A percentile compares a stretch with the other conserved stretches of the same genome.
These are phyloP conservation scores for Mycosphaerella sp. DNA, from an alignment of 2,329 filamentous ascomycete species.

Conservation along the genomic window DNA sequence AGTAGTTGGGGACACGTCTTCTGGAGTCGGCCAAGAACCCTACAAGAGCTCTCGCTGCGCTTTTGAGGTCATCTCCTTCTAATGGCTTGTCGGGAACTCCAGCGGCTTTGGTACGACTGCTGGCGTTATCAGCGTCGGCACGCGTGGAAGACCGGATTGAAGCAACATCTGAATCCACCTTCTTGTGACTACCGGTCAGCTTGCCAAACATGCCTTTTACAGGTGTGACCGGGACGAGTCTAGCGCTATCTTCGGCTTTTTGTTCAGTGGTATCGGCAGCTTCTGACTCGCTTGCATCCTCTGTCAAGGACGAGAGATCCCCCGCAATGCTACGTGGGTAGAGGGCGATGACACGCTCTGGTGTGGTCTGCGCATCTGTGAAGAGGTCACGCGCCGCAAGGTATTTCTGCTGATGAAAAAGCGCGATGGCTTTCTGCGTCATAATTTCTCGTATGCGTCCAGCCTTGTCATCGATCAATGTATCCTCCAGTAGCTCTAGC, in stretches of 20 bases:
- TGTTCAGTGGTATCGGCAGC: conserved; percentile 38
- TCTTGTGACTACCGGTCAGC: conserved; percentile 41
- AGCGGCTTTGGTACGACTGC: conserved; percentile 43
- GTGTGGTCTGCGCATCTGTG: conserved; percentile 80
- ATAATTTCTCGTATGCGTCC: conserved; percentile 77
- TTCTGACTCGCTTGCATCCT: conserved; percentile 36
- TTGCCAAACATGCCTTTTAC: conserved; percentile 44
- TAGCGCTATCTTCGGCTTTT: conserved; percentile 25
- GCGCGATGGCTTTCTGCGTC: conserved; percentile 78
- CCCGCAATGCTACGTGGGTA: conserved; percentile 83
- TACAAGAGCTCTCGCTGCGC: conserved; percentile 74
- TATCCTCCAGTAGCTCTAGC: conserved; percentile 84
- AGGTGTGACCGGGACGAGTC: conserved; percentile 32
- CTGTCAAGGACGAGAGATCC: conserved; percentile 58
- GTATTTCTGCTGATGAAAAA: conserved; percentile 80
- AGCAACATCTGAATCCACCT: conserved; percentile 44
- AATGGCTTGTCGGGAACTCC: conserved; percentile 47
- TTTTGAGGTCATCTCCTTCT: conserved; percentile 75
- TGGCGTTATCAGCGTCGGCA: conserved; percentile 52
- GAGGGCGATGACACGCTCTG: conserved; percentile 76
- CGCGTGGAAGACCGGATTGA: conserved; percentile 57
- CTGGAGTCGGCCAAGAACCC: conserved; percentile 85
- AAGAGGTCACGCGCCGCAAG: conserved; percentile 84
- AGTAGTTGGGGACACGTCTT: conserved; percentile 54
- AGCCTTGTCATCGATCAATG: conserved; percentile 73